Evolutionary conservation across 805 yeast genomes (phyloP).

Genomic region (Lipomyces starkeyi): DNA sequence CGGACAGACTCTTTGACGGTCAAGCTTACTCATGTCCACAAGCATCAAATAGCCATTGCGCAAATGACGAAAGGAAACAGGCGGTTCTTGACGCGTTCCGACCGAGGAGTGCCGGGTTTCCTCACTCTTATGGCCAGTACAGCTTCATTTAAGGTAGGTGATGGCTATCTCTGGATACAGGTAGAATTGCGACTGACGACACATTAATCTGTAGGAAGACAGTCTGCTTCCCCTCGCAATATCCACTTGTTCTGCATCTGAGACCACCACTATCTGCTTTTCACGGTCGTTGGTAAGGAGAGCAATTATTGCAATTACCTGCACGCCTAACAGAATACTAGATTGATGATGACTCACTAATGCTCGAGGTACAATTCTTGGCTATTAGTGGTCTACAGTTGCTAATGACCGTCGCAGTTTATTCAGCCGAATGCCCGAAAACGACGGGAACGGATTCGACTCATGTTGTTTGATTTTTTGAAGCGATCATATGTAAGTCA

Average conservation of each 20-base stretch:
- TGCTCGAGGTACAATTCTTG: not conserved
- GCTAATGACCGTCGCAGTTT: not conserved
- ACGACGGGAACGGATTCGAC: not conserved
- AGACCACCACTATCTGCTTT: not conserved
- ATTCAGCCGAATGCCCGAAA: not conserved
- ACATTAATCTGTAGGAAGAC: not conserved
- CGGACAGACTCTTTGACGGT: not conserved
- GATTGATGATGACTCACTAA: not conserved
- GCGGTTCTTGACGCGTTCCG: not conserved
- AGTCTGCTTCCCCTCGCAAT: conserved; percentile 1
- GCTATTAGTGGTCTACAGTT: not conserved
- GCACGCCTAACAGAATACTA: not conserved
- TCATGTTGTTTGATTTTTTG: not conserved
- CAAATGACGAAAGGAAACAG: not conserved
- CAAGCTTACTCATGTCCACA: not conserved
- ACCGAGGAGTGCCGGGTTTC: not conserved
- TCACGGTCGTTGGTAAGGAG: not conserved
- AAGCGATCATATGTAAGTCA: not conserved
- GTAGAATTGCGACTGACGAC: not conserved
- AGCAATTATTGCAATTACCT: not conserved
- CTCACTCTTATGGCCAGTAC: not conserved
- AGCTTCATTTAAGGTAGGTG: not conserved
- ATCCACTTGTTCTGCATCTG: not conserved
- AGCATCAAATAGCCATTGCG: not conserved
- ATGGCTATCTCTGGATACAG: not conserved